Base-by-base conservation (phyloP, 2,329 filamentous ascomycete species). In the Calonectria leucothoes region DNA sequence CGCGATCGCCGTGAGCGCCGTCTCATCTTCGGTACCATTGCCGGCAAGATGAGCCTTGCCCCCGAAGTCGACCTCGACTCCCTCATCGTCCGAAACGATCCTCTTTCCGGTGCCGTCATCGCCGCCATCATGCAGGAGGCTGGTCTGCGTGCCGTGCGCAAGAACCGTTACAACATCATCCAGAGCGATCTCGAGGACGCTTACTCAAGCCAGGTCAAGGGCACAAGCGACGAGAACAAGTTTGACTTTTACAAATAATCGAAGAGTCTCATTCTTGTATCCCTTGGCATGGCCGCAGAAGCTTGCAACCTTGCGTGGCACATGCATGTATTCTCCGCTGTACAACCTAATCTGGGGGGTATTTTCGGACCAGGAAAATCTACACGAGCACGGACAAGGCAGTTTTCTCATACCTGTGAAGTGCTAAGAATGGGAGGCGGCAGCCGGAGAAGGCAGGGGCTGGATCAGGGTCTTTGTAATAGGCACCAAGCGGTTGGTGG, bases 81-180 rank as follows among this genome's bases (percentile, higher is more conserved):
- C 78, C 88, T 99, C 82, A 99, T 99, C 82, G 95, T 98, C 78
- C 93, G 97, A 81, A 99, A 98, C 83, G 97, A 99, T 83, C 97
- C 97, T 2, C 88, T 99, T 63, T 97, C 94, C 63, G 97, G 97
- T 80, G 97, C 97, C 71, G 93, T 99, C 80, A 99, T 99, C 83
- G 96, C 97, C 61, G 97, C 97, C 66, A 98, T 99, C 83, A 99
- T 99, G 97, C 97, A 99, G 86, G 97, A 99, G 87, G 97, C 97
- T 37, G 97, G 97, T 78, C 89, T 99, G 79, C 92, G 96, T 78
- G 96, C 96, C 31, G 96, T 98, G 77, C 91, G 96, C 81, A 98
- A 98, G 92, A 98, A 99, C 87, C 90, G 97, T 81, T 99, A 99
- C 87, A 98, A 99, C 86, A 99, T 99, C 84, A 98, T 99, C 82